A percentile compares a stretch with the other conserved stretches of the same genome.
These are phyloP conservation scores for Zygnema cylindricum DNA, from an alignment of 139 green algal genomes.

Conservation along the genomic window DNA sequence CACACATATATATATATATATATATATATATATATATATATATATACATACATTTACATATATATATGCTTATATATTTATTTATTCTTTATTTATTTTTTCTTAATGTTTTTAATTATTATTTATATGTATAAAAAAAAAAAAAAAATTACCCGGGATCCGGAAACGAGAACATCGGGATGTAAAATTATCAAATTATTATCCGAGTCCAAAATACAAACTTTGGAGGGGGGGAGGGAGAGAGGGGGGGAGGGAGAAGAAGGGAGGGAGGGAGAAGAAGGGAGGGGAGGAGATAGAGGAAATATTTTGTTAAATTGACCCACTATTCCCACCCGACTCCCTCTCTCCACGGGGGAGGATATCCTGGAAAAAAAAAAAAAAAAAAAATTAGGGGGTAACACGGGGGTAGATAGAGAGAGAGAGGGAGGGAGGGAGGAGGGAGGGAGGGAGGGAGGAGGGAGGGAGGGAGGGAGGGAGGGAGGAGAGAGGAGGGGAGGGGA, in stretches of 20 bases:
- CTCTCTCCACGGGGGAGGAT: constrained; percentile 4
- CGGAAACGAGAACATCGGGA: constrained; percentile 32
- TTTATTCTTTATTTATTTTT: too few relatives aligned
- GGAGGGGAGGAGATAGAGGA: too few relatives aligned
- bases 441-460: not conserved
- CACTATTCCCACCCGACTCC: not conserved
- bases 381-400: not conserved
- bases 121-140: constrained; percentile 14
- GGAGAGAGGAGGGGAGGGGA: too few relatives aligned
- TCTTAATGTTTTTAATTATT: too few relatives aligned
- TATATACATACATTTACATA: too few relatives aligned
- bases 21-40: too few relatives aligned
- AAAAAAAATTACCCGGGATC: constrained; percentile 29
- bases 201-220: constrained; percentile 14
- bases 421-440: not conserved
- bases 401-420: not conserved
- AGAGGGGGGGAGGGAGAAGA: too few relatives aligned
- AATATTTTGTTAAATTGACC: not conserved
- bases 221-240: too few relatives aligned
- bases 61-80: too few relatives aligned
- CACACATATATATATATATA: too few relatives aligned
- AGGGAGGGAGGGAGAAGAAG: too few relatives aligned
- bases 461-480: too few relatives aligned
- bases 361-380: constrained; percentile 6
- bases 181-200: constrained; percentile 45